These are phyloP conservation scores for Takakia lepidozioides DNA, from an alignment of 225 moss, liverwort and hornwort genomes.

Conservation along the genomic window DNA sequence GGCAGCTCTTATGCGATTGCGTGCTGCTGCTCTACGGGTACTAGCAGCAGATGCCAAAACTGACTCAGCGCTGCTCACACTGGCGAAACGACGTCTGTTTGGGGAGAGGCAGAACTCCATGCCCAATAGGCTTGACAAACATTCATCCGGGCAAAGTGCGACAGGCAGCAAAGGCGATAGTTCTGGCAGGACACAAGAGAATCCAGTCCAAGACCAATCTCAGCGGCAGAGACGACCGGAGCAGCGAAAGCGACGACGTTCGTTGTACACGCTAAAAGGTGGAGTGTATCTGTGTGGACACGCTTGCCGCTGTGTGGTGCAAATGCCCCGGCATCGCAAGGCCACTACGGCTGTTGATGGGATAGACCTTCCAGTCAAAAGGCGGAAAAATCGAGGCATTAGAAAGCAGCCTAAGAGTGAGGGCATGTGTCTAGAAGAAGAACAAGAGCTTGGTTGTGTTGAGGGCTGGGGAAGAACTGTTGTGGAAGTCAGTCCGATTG, in stretches of 20 bases:
- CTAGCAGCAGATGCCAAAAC: slow-evolving; percentile 40
- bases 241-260: slow-evolving; percentile 9
- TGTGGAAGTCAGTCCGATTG: neutral
- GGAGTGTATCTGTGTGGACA: slow-evolving; percentile 37
- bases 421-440: neutral
- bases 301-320: slow-evolving; percentile 27
- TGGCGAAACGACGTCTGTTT: slow-evolving; percentile 41
- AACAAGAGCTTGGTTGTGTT: slow-evolving; percentile 5
- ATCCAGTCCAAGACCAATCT: slow-evolving; percentile 7
- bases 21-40: slow-evolving; percentile 58
- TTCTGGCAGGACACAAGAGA: slow-evolving; percentile 6
- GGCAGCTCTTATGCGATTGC: slow-evolving; percentile 68
- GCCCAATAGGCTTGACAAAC: too few relatives aligned
- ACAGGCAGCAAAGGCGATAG: slow-evolving; percentile 18
- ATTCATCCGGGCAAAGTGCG: too few relatives aligned
- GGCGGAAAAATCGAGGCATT: neutral
- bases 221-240: slow-evolving; percentile 5
- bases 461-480: neutral
- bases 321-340: slow-evolving; percentile 19
- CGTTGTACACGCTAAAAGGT: slow-evolving; percentile 25
- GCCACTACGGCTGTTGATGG: neutral
- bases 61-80: slow-evolving; percentile 34
- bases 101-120: slow-evolving; percentile 12
- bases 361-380: slow-evolving; percentile 4
- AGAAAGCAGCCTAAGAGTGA: too few relatives aligned